Evolutionary conservation across 192 early-diverging fungal species (phyloP).

Genomic region (Backusella tuberculispora): DNA sequence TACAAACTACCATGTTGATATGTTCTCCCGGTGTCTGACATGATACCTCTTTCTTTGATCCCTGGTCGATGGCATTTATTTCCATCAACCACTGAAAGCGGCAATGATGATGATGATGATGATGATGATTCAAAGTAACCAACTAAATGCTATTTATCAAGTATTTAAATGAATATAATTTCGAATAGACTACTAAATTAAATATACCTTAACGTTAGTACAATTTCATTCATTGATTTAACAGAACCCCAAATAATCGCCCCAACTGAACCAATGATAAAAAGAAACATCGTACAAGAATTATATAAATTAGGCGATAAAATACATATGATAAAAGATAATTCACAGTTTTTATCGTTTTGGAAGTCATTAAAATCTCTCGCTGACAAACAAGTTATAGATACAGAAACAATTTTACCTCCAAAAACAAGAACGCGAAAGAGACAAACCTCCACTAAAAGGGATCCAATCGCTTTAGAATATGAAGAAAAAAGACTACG

Average conservation of each 20-base stretch:
- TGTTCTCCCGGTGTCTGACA: background rate
- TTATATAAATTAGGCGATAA: background rate
- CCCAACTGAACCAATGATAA: background rate
- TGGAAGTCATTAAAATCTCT: background rate
- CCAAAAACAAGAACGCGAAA: background rate
- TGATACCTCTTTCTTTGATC: background rate
- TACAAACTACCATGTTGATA: background rate
- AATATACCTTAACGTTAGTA: background rate
- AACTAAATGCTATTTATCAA: background rate
- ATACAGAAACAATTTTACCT: background rate
- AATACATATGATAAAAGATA: background rate
- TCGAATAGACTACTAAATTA: background rate
- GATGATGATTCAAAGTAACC: background rate
- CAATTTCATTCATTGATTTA: background rate
- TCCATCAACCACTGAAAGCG: background rate
- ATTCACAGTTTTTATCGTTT: background rate
- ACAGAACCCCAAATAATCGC: background rate
- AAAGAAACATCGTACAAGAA: background rate
- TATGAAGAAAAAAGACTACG: background rate
- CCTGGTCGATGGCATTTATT: background rate
- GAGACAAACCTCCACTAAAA: background rate
- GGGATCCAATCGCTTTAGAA: background rate
- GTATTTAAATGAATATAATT: background rate
- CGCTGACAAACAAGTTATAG: background rate
- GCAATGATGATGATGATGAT: background rate